A percentile compares a stretch with the other conserved stretches of the same genome.
Conservation (phyloP, 306 rosid species). For the Quercus aquifolioides region DNA sequence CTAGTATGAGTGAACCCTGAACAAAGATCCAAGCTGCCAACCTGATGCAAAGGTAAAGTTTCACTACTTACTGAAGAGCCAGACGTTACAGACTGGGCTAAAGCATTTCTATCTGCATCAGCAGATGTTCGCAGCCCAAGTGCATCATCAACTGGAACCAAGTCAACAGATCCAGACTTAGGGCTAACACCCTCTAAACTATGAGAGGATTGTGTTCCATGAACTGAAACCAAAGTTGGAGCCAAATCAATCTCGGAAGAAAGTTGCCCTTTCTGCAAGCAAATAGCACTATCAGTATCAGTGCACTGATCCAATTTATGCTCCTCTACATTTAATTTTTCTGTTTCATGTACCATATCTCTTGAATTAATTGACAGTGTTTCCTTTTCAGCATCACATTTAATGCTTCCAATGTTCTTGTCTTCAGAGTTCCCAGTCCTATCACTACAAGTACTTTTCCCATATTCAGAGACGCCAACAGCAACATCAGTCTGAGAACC, state of each 20-base stretch:
- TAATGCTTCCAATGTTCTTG: neutral
- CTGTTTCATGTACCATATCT: neutral
- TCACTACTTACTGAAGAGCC: neutral
- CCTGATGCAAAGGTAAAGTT: neutral
- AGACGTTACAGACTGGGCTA: neutral
- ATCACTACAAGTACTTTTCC: neutral
- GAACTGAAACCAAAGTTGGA: neutral
- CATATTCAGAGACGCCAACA: neutral
- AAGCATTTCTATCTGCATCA: neutral
- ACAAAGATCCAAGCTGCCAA: neutral
- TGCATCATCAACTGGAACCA: neutral
- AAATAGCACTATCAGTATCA: neutral
- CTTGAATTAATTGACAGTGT: neutral
- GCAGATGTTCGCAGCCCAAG: neutral
- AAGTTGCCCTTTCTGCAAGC: neutral
- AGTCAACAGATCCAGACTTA: neutral
- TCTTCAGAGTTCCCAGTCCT: neutral
- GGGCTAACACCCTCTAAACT: neutral
- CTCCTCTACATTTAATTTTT: neutral
- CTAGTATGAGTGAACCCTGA: neutral
- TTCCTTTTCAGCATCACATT: neutral
- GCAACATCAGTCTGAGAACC: neutral
- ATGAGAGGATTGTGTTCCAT: neutral
- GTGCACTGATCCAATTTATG: neutral
- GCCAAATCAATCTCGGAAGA: neutral